Conservation (phyloP, 2,329 filamentous ascomycete genomes). For the Gremmenia infestans region DNA sequence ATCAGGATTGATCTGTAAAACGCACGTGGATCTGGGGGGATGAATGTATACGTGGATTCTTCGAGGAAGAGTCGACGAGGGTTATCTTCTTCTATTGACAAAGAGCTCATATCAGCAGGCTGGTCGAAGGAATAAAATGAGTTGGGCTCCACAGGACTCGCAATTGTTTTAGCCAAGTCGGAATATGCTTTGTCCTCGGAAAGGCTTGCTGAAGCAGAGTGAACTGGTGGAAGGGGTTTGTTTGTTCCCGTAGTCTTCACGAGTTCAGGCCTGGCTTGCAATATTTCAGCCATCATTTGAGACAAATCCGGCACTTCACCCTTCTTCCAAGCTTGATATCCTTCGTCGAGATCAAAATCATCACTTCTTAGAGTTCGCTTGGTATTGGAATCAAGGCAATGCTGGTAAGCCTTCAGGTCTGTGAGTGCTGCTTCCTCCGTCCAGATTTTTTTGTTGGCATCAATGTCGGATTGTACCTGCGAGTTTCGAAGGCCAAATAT, state of each 20-base stretch:
- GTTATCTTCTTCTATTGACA: conserved; percentile 28
- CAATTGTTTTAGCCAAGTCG: conserved; percentile 49
- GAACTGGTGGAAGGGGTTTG: conserved; percentile 54
- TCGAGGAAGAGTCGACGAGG: conserved; percentile 38
- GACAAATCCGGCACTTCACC: conserved; percentile 82
- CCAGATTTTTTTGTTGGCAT: conserved; percentile 75
- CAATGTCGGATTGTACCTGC: conserved; percentile 82
- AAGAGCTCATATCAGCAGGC: conserved; percentile 29
- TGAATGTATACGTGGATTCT: conserved; percentile 76
- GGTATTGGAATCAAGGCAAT: conserved; percentile 76
- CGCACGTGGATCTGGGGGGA: conserved; percentile 75
- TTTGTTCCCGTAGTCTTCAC: conserved; percentile 56
- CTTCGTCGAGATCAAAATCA: conserved; percentile 87
- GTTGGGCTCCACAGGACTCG: conserved; percentile 39
- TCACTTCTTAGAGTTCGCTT: conserved; percentile 69
- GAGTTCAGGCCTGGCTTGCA: conserved; percentile 80
- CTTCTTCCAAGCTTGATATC: conserved; percentile 86
- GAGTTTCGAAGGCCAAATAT: conserved; percentile 78
- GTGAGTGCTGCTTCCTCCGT: conserved; percentile 86
- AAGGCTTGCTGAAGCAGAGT: conserved; percentile 36
- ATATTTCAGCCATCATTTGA: conserved; percentile 87
- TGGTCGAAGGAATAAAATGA: conserved; percentile 37
- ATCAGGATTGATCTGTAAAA: conserved; percentile 81
- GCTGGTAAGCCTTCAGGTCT: conserved; percentile 91
- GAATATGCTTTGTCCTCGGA: conserved; percentile 42